A percentile compares a stretch with the other conserved stretches of the same genome.
phyloP scores from a whole-genome alignment of 2,329 filamentous ascomycete species.

The Paracamarosporium sp. region DNA sequence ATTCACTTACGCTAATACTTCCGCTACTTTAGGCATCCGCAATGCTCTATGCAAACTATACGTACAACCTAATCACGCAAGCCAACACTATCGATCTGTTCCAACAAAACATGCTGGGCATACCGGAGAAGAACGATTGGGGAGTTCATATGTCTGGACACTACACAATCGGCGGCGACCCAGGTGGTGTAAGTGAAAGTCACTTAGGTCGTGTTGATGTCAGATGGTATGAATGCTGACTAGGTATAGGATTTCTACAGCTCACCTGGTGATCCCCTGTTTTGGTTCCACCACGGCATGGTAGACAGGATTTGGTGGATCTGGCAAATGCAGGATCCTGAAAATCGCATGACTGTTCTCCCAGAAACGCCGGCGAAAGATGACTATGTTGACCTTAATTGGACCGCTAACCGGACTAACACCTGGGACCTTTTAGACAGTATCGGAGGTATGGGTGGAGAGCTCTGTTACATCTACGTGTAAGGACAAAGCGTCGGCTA shows the following conservation, averaged over 20 bases:
- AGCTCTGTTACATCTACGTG: slow-evolving; percentile 35
- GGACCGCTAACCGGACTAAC: slow-evolving; percentile 21
- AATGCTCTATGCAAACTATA: slow-evolving; percentile 24
- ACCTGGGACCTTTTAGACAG: slow-evolving; percentile 28
- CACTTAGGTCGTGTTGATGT: background rate
- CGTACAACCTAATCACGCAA: slow-evolving; percentile 23
- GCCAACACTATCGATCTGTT: slow-evolving; percentile 39
- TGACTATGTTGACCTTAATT: slow-evolving; percentile 29
- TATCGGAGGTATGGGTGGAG: slow-evolving; percentile 26
- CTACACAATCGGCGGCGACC: slow-evolving; percentile 30
- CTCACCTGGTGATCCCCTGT: slow-evolving; percentile 54
- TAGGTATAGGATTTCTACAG: slow-evolving; percentile 47
- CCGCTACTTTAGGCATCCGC: slow-evolving; percentile 8
- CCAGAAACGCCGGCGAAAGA: slow-evolving; percentile 24
- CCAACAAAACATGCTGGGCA: slow-evolving; percentile 44
- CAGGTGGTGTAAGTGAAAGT: slow-evolving; percentile 30
- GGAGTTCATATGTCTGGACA: slow-evolving; percentile 53
- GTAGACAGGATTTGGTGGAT: slow-evolving; percentile 58
- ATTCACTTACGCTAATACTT: background rate
- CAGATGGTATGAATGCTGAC: slow-evolving; percentile 9
- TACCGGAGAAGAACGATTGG: slow-evolving; percentile 31
- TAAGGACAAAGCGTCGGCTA: background rate
- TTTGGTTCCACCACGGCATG: slow-evolving; percentile 57
- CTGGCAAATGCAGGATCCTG: slow-evolving; percentile 55
- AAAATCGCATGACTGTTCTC: slow-evolving; percentile 30